Conservation (phyloP, 75 land plant genomes). For the Cryptomeria japonica region DNA sequence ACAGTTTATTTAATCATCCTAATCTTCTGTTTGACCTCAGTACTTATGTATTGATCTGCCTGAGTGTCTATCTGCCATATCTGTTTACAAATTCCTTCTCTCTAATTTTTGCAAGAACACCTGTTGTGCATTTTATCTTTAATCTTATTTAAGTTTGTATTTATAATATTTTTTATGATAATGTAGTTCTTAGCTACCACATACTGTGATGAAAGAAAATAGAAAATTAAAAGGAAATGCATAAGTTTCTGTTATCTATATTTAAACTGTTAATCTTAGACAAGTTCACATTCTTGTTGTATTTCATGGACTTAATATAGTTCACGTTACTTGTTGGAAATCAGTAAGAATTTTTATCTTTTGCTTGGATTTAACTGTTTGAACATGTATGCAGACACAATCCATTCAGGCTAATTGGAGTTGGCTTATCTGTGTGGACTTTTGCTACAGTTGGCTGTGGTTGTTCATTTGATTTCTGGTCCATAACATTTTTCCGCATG, state of each 20-base stretch:
- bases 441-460: conserved; percentile 91
- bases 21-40: not conserved
- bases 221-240: not conserved
- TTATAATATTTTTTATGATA: not conserved
- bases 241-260: not conserved
- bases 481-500: conserved; percentile 81
- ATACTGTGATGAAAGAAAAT: not conserved
- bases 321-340: not conserved
- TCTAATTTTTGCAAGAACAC: not conserved
- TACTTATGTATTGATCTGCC: not conserved
- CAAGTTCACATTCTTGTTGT: not conserved
- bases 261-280: not conserved
- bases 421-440: conserved; percentile 94
- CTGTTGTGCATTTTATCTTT: not conserved
- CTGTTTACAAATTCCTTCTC: not conserved
- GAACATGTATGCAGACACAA: conserved; percentile 55
- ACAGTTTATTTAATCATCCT: not conserved
- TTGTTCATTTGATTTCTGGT: conserved; percentile 82
- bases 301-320: not conserved
- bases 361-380: not conserved
- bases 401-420: conserved; percentile 95
- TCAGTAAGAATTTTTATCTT: not conserved
- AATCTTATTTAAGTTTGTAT: not conserved
- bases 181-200: not conserved
- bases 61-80: not conserved